Evolutionary conservation across 2,329 filamentous ascomycete genomes (phyloP), one percentile per base, ranked within the genome.

Genomic region (Sporothrix brunneoviolacea): DNA sequence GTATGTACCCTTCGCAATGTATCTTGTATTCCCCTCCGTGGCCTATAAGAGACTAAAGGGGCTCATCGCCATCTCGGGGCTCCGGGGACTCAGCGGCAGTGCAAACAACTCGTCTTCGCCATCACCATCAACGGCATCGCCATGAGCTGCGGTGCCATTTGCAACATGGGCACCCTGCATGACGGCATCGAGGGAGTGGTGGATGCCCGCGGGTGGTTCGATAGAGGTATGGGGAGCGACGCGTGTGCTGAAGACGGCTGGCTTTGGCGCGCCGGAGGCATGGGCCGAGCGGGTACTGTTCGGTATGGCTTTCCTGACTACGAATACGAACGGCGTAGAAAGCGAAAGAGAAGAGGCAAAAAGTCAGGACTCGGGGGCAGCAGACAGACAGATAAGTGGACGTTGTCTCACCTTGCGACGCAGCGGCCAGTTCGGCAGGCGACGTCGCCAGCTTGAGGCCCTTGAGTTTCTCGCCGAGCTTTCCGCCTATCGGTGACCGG

Each of bases 101-200:
- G 89, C 90, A 62, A 96, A 96, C 3, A 95, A 73, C 36, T 87
- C 91, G 52, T 95, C 89, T 57, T 89, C 85, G 1, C 76, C 78
- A 36, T 84, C 80, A 52, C 76, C 78, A 36, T 84, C 80, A 52
- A 69, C 65, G 3, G 30, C 22, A 3, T 49, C 37, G 18, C n/a
- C 27, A n/a, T 21, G 28, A 10, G 38, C 12, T n/a, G 22, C 2
- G 4, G 4, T 8, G 2, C 9, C 9, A 19, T 9, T 2, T 2
- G 16, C 36, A 15, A 13, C 21, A 4, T n/a, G 30, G 16, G 16
- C 60, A 61, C 61, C 57, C 45, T 66, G 65, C 4, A 77, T 59
- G 33, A 72, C 60, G 19, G 70, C 68, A 47, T 72, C 63, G 28
- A 73, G 59, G 1, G 70, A 71, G 4, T 19, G 7, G 13, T 16